Base-by-base conservation (phyloP, 1,284 basidiomycete species). In the Coriolopsis trogii region DNA sequence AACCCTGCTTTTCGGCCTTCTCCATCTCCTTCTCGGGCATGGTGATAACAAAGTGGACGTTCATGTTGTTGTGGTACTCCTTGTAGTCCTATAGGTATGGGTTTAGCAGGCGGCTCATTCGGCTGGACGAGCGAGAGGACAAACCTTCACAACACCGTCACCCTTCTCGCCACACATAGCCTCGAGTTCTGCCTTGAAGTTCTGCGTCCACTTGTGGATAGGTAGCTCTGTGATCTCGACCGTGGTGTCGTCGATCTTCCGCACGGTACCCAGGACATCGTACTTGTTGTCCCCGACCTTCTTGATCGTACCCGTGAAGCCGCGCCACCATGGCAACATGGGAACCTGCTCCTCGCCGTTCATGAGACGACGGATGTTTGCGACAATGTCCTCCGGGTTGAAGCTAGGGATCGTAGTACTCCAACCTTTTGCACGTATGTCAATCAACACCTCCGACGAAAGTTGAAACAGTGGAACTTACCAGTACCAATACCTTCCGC, bases 401-500 rank as follows among this genome's bases (percentile, higher is more conserved):
- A 89, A 99, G 66, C 90, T 92, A 9, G 97, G 97, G 46, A 99
- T 81, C 38, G 75, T 86, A 0, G 97, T 98, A 66, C 93, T 96
- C 96, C 97, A 99, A 55, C 96, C 93, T 92, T 54, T 26, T n/a
- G 28, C 15, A 6, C 0, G 21, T 51, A 13, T 61, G 50, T 24
- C 41, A 24, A 29, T n/a, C 44, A 43, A 16, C 10, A 12, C 23
- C 43, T 28, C 18, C 9, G 25, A 33, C 12, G 47, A 18, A 36
- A 41, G 3, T 12, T 44, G 9, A 3, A 18, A 21, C 10, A 42
- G 5, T 12, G 21, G 4, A 3, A 65, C 79, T 65, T 53, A 87
- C 91, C 95, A 44, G 97, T 99, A 47, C 97, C 97, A 64, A 99
- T 99, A 76, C 97, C 97, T 63, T 98, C 95, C 13, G 91, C 87